Conservation (phyloP, 2,329 filamentous ascomycete genomes). For the Botrytis cinerea region DNA sequence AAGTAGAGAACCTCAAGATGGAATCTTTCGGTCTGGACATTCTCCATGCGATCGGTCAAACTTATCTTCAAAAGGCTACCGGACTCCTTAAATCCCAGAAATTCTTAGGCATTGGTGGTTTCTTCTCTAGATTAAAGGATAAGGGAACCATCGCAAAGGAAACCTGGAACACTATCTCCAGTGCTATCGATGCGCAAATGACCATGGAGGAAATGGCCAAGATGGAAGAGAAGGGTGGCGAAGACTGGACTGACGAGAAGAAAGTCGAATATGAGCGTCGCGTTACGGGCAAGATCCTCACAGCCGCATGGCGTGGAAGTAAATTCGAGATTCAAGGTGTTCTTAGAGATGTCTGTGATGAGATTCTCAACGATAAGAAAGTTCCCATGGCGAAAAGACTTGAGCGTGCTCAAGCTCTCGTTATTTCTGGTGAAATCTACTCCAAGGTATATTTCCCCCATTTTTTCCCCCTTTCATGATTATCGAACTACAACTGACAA, state of each 20-base stretch:
- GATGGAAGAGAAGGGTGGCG: conserved; percentile 89
- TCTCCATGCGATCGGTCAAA: conserved; percentile 88
- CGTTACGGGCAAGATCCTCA: conserved; percentile 97
- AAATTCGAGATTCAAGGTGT: conserved; percentile 99
- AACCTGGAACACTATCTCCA: conserved; percentile 96
- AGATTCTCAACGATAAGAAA: conserved; percentile 76
- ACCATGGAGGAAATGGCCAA: conserved; percentile 99
- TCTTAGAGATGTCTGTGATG: conserved; percentile 89
- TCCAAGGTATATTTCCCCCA: conserved; percentile 64
- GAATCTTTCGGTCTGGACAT: conserved; percentile 97
- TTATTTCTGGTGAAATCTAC: conserved; percentile 88
- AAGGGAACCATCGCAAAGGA: conserved; percentile 97
- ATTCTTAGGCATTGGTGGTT: conserved; percentile 92
- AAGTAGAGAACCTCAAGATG: conserved; percentile 99
- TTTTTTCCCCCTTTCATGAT: too few relatives aligned
- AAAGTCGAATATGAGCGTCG: conserved; percentile 92
- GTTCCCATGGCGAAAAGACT: conserved; percentile 81
- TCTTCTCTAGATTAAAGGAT: conserved; percentile 91
- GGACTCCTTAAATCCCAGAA: conserved; percentile 93
- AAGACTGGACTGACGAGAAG: conserved; percentile 98
- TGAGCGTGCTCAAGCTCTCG: conserved; percentile 85
- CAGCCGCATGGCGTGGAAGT: conserved; percentile 92
- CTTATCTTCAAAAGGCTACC: conserved; percentile 85
- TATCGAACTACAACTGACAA: conserved; percentile 23
- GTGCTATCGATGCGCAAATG: conserved; percentile 94